phyloP scores from a whole-genome alignment of 768 basidiomycete species.

The Nidularia sp. region DNA sequence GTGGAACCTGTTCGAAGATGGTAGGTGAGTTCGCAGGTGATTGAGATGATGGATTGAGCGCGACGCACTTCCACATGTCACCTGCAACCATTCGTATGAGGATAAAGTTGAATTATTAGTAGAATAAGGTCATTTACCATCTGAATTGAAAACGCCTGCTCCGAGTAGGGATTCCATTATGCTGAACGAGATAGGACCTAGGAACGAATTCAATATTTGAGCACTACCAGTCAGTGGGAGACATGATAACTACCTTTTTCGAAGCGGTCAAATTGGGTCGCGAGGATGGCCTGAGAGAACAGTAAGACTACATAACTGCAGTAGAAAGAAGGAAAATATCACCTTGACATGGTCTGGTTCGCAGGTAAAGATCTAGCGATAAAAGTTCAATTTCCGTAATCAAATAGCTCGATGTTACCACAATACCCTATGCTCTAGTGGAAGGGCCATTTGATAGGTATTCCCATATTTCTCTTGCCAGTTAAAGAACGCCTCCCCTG shows the following conservation, averaged over 20 bases:
- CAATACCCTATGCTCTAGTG: slow-evolving; percentile 23
- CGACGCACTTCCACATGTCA: slow-evolving; percentile 60
- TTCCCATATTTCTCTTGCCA: slow-evolving; percentile 16
- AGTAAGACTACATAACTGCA: neutral
- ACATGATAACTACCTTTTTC: slow-evolving; percentile 28
- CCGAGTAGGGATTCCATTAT: slow-evolving; percentile 38
- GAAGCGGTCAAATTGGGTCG: slow-evolving; percentile 41
- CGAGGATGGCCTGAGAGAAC: slow-evolving; percentile 26
- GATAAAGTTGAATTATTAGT: neutral
- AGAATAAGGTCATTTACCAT: slow-evolving; percentile 29
- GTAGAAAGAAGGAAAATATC: neutral
- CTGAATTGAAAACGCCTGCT: slow-evolving; percentile 56
- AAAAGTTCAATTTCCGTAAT: neutral
- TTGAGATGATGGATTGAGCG: neutral
- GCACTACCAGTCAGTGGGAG: neutral
- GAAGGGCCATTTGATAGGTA: slow-evolving; percentile 15
- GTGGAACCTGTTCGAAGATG: slow-evolving; percentile 38
- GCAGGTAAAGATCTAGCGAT: slow-evolving; percentile 20
- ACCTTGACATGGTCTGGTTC: slow-evolving; percentile 39
- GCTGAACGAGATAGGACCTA: slow-evolving; percentile 20
- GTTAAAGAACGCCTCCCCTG: slow-evolving; percentile 13
- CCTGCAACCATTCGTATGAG: slow-evolving; percentile 22
- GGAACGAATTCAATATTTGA: slow-evolving; percentile 1
- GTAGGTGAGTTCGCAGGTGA: neutral
- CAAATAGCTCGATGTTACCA: neutral